Evolutionary conservation across 2,329 filamentous ascomycete genomes (phyloP).

Genomic region (Teratosphaeria zuluensis): DNA sequence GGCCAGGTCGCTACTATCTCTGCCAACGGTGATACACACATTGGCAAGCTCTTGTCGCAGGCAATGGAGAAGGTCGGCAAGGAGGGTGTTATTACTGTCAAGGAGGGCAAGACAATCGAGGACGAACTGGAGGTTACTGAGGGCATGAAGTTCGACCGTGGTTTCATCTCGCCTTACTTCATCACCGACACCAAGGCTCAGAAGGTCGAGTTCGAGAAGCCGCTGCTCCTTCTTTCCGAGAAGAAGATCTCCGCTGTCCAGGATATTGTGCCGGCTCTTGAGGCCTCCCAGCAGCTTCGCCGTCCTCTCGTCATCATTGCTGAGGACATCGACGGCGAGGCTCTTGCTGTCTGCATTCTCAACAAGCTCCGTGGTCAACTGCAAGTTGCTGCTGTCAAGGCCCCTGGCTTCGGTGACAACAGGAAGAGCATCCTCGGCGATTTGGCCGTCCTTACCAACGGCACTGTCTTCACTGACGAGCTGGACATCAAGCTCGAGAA

Average conservation of each 20-base stretch:
- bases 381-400: constrained; percentile 97
- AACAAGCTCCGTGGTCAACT: constrained; percentile 99
- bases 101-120: constrained; percentile 97
- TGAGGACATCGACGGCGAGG: constrained; percentile 98
- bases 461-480: constrained; percentile 95
- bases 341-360: constrained; percentile 95
- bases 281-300: constrained; percentile 90
- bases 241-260: constrained; percentile 99
- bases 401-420: constrained; percentile 98
- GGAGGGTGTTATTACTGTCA: constrained; percentile 99
- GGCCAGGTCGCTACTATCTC: constrained; percentile 97
- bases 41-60: constrained; percentile 90
- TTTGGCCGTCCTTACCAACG: constrained; percentile 89
- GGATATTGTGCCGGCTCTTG: constrained; percentile 95
- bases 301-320: constrained; percentile 96
- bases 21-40: constrained; percentile 91
- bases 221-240: constrained; percentile 93
- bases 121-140: constrained; percentile 98
- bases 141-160: constrained; percentile 99
- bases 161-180: constrained; percentile 98
- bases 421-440: constrained; percentile 99
- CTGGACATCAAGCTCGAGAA: constrained; percentile 99
- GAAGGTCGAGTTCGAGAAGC: constrained; percentile 99
- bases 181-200: constrained; percentile 98
- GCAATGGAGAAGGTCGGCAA: constrained; percentile 99